Conservation (phyloP, 352 stramenopile species). For the Pythium vanterpoolii region DNA sequence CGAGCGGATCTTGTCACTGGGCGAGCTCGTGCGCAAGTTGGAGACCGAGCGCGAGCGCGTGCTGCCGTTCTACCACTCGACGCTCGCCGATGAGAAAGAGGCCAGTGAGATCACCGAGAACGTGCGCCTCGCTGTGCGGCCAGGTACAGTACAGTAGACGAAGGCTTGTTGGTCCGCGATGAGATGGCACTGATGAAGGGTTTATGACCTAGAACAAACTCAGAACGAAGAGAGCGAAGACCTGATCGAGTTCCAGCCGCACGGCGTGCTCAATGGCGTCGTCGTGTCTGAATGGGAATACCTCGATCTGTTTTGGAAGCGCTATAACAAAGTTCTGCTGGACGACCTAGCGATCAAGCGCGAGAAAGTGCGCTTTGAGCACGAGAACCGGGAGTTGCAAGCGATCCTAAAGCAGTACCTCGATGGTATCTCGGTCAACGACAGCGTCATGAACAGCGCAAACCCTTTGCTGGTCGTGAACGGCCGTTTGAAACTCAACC, state of each 20-base stretch:
- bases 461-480: conserved; percentile 95
- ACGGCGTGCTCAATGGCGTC: conserved; percentile 48
- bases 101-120: conserved; percentile 62
- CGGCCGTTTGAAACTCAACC: conserved; percentile 64
- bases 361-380: conserved; percentile 79
- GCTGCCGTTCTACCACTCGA: conserved; percentile 79
- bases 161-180: too few species aligned
- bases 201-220: conserved; percentile 25
- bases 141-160: conserved; percentile 24
- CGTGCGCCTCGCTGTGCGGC: conserved; percentile 42
- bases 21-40: conserved; percentile 88
- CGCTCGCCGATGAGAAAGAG: conserved; percentile 59
- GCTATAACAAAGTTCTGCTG: conserved; percentile 94
- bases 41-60: conserved; percentile 92
- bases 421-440: conserved; percentile 90
- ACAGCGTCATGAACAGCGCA: conserved; percentile 84
- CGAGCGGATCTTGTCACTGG: conserved; percentile 85
- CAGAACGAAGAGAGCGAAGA: conserved; percentile 41
- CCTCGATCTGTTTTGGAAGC: conserved; percentile 92
- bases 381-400: conserved; percentile 90
- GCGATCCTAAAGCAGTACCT: conserved; percentile 91
- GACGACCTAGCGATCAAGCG: conserved; percentile 90
- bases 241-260: conserved; percentile 59
- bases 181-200: too few species aligned
- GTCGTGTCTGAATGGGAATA: conserved; percentile 75